phyloP scores from a whole-genome alignment of 768 basidiomycete species.

The Tricholoma flavovirens region DNA sequence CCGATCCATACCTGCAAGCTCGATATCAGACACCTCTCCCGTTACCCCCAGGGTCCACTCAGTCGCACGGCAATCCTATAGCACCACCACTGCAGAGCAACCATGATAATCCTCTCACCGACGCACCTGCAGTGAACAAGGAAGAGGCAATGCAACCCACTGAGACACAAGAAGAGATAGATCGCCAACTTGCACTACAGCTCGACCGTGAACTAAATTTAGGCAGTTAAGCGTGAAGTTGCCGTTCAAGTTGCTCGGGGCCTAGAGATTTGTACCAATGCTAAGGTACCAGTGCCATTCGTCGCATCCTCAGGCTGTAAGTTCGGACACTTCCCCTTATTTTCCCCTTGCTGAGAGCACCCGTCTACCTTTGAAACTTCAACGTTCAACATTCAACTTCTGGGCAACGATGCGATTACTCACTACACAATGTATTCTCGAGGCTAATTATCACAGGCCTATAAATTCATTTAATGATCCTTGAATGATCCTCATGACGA shows the following conservation, averaged over 20 bases:
- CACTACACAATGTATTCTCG: too few relatives aligned
- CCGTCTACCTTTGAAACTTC: slow-evolving; percentile 29
- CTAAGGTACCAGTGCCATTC: background rate
- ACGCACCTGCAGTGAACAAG: slow-evolving; percentile 32
- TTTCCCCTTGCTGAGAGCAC: slow-evolving; percentile 32
- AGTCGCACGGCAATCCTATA: slow-evolving; percentile 9
- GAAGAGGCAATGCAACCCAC: slow-evolving; percentile 29
- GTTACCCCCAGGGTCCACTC: slow-evolving; percentile 36
- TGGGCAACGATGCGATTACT: too few relatives aligned
- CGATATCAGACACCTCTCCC: slow-evolving; percentile 54
- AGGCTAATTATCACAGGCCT: too few relatives aligned
- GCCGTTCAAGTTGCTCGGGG: background rate
- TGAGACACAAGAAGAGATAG: slow-evolving; percentile 37
- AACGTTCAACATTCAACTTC: background rate
- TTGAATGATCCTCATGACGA: too few relatives aligned
- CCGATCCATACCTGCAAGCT: slow-evolving; percentile 37
- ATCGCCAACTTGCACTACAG: slow-evolving; percentile 45
- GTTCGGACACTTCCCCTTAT: slow-evolving; percentile 15
- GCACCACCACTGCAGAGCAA: slow-evolving; percentile 22
- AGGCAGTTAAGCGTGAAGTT: background rate
- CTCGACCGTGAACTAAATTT: slow-evolving; percentile 53
- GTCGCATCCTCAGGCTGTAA: background rate
- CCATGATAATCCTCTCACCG: slow-evolving; percentile 28
- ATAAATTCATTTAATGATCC: too few relatives aligned
- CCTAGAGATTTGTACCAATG: background rate